phyloP scores from a whole-genome alignment of 441 rosid species.

The Syzygium syzygioides region DNA sequence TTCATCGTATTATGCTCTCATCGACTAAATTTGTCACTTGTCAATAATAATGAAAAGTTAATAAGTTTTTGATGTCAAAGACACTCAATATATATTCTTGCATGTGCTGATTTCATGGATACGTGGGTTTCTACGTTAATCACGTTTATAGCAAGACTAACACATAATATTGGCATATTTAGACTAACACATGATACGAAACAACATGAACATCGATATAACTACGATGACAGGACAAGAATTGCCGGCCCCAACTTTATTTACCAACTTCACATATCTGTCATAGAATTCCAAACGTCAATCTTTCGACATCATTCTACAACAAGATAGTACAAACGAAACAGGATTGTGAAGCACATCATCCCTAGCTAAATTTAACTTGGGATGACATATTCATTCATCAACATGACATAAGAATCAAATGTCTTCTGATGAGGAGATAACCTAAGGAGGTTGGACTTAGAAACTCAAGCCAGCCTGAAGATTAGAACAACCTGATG shows the following conservation, averaged over 20 bases:
- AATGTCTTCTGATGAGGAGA: neutral
- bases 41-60: neutral
- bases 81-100: neutral
- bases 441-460: neutral
- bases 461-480: neutral
- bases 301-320: neutral
- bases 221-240: neutral
- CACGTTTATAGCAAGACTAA: neutral
- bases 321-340: neutral
- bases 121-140: neutral
- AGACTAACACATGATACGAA: neutral
- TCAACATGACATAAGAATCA: neutral
- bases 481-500: neutral
- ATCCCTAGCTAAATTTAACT: neutral
- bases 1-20: neutral
- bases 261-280: neutral
- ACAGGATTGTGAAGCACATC: neutral
- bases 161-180: neutral
- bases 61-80: neutral
- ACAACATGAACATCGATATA: neutral
- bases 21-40: neutral
- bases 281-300: neutral
- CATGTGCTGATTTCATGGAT: neutral
- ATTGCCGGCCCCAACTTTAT: neutral
- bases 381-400: neutral